Percentiles rank a stretch among this genome's conserved stretches.
Conservation (phyloP, 352 stramenopile species). For the Blastocystis sp. region DNA sequence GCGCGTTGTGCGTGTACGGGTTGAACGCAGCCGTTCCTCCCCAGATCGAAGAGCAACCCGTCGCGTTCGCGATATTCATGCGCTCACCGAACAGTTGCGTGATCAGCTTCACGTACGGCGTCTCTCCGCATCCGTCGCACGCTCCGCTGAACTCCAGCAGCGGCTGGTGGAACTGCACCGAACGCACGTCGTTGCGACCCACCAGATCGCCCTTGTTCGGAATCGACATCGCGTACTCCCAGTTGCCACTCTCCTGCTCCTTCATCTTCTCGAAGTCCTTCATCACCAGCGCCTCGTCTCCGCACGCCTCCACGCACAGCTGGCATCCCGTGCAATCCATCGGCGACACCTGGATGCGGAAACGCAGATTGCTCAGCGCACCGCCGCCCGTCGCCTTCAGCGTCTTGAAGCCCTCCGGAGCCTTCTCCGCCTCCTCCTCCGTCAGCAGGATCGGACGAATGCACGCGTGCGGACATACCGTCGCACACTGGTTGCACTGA, state of each 20-base stretch:
- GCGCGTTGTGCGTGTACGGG: slow-evolving; percentile 61
- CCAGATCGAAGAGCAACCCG: slow-evolving; percentile 64
- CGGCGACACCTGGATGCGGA: slow-evolving; percentile 63
- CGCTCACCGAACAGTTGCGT: slow-evolving; percentile 67
- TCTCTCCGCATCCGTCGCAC: slow-evolving; percentile 65
- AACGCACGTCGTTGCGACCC: slow-evolving; percentile 62
- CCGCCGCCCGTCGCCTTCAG: slow-evolving; percentile 61
- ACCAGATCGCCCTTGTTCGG: slow-evolving; percentile 63
- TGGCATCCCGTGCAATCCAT: slow-evolving; percentile 66
- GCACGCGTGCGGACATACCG: slow-evolving; percentile 64
- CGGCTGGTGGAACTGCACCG: slow-evolving; percentile 65
- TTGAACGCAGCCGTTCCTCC: slow-evolving; percentile 64
- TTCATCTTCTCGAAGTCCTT: slow-evolving; percentile 61
- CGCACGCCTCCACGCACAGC: slow-evolving; percentile 64
- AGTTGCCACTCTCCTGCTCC: slow-evolving; percentile 58
- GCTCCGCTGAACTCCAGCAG: slow-evolving; percentile 65
- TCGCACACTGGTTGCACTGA: slow-evolving; percentile 67
- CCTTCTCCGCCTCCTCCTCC: slow-evolving; percentile 62
- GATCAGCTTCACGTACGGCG: slow-evolving; percentile 66
- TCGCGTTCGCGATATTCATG: slow-evolving; percentile 67
- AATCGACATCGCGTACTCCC: slow-evolving; percentile 63
- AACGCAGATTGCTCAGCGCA: slow-evolving; percentile 63
- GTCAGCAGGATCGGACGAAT: slow-evolving; percentile 65
- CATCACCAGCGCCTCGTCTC: slow-evolving; percentile 64
- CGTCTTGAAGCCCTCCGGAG: slow-evolving; percentile 63